Evolutionary conservation across 1,139 yeast genomes (phyloP).

Genomic region (Meyerozyma sp.): DNA sequence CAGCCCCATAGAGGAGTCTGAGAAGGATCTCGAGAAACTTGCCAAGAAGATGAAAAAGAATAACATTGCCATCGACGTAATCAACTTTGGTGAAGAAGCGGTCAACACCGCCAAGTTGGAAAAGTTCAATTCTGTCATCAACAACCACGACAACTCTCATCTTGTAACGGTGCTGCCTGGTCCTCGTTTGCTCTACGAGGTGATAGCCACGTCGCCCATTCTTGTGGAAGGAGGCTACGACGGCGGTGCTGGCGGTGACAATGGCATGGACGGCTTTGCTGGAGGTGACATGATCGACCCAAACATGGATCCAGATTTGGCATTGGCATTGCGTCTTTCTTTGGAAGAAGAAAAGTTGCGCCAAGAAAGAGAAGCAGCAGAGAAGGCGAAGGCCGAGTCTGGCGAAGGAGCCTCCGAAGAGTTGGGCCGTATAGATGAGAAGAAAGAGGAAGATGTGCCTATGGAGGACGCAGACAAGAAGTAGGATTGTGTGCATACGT

Average conservation of each 20-base stretch:
- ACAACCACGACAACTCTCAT: conserved; percentile 77
- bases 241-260: conserved; percentile 40
- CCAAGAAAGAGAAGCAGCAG: conserved; percentile 56
- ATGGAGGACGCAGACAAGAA: conserved; percentile 5
- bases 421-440: conserved; percentile 33
- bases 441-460: conserved; percentile 12
- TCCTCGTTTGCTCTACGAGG: conserved; percentile 72
- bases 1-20: conserved; percentile 70
- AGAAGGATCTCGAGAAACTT: conserved; percentile 70
- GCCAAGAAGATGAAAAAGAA: conserved; percentile 95
- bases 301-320: conserved; percentile 93
- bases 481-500: not conserved
- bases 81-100: conserved; percentile 88
- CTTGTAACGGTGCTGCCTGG: conserved; percentile 88
- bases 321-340: conserved; percentile 84
- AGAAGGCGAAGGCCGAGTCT: conserved; percentile 28
- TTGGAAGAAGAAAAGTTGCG: conserved; percentile 78
- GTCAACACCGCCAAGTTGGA: conserved; percentile 75
- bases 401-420: conserved; percentile 11
- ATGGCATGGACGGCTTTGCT: conserved; percentile 39
- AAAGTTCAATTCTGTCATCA: conserved; percentile 71
- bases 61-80: conserved; percentile 81
- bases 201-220: conserved; percentile 64
- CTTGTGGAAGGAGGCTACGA: conserved; percentile 53
- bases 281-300: conserved; percentile 75